phyloP scores from a whole-genome alignment of 129 eudicot species.

The Pseudognaphalium luteoalbum region DNA sequence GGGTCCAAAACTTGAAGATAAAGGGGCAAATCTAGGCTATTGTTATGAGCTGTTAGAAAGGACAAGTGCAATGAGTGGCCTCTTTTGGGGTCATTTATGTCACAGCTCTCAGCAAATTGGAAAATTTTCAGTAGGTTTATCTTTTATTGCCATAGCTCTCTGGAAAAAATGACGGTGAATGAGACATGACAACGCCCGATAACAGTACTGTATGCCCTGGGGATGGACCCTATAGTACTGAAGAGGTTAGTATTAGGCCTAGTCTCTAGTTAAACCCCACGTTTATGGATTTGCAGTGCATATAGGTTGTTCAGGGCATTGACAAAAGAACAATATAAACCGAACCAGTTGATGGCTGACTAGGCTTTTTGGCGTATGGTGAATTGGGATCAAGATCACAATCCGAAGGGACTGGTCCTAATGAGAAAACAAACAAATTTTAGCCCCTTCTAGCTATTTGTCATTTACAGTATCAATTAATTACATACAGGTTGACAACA shows the following conservation, averaged over 20 bases:
- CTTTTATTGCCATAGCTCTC: too few relatives aligned
- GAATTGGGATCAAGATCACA: too few relatives aligned
- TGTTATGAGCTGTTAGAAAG: constrained; percentile 4
- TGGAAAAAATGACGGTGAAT: too few relatives aligned
- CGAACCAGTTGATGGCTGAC: too few relatives aligned
- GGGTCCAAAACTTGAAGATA: not conserved
- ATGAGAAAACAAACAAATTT: too few relatives aligned
- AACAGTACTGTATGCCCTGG: not conserved
- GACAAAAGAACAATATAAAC: too few relatives aligned
- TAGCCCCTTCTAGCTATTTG: too few relatives aligned
- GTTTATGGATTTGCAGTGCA: not conserved
- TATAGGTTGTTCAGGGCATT: not conserved
- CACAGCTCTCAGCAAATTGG: not conserved
- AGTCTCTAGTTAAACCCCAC: not conserved
- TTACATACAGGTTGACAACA: too few relatives aligned
- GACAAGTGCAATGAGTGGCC: constrained; percentile 1
- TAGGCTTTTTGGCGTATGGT: too few relatives aligned
- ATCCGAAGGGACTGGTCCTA: too few relatives aligned
- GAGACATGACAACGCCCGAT: too few relatives aligned
- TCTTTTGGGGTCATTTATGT: not conserved
- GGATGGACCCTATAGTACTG: not conserved
- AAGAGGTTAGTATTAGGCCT: not conserved
- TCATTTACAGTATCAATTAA: too few relatives aligned
- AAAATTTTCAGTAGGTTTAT: not conserved
- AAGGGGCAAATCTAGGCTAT: constrained; percentile 7